Percentiles rank a stretch among this genome's conserved stretches.
phyloP scores from a whole-genome alignment of 1,284 basidiomycete genomes.

The Ceratobasidium theobromae region DNA sequence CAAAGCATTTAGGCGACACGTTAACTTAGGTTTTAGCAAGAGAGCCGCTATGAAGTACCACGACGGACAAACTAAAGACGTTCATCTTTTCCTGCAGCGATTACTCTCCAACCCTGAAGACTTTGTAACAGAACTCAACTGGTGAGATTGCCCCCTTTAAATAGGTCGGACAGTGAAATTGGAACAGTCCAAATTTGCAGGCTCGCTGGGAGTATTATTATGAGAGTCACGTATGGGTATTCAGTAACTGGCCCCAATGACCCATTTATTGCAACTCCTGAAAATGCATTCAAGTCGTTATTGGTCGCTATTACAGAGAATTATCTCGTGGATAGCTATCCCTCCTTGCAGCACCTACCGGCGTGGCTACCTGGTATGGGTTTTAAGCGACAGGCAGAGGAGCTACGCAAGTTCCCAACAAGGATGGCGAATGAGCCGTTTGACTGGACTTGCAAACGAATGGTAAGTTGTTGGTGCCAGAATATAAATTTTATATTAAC shows the following conservation, averaged over 20 bases:
- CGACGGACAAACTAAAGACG: not conserved
- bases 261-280: not conserved
- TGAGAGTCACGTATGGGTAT: conserved; percentile 10
- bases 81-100: not conserved
- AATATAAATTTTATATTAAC: not conserved
- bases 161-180: too few relatives aligned
- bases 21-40: conserved; percentile 11
- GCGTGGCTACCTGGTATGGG: conserved; percentile 31
- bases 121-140: not conserved
- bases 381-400: conserved; percentile 6
- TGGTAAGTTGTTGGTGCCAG: conserved; percentile 6
- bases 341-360: conserved; percentile 9
- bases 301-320: not conserved
- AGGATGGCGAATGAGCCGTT: not conserved
- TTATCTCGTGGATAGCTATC: not conserved
- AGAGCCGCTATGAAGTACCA: not conserved
- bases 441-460: not conserved
- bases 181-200: not conserved
- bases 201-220: not conserved
- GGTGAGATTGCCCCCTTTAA: not conserved
- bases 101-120: not conserved
- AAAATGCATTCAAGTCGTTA: not conserved
- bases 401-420: not conserved
- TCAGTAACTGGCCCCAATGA: not conserved
- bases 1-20: not conserved